These are phyloP conservation scores for Tylopilus intermedius DNA, from an alignment of 768 basidiomycete genomes.

Conservation along the genomic window DNA sequence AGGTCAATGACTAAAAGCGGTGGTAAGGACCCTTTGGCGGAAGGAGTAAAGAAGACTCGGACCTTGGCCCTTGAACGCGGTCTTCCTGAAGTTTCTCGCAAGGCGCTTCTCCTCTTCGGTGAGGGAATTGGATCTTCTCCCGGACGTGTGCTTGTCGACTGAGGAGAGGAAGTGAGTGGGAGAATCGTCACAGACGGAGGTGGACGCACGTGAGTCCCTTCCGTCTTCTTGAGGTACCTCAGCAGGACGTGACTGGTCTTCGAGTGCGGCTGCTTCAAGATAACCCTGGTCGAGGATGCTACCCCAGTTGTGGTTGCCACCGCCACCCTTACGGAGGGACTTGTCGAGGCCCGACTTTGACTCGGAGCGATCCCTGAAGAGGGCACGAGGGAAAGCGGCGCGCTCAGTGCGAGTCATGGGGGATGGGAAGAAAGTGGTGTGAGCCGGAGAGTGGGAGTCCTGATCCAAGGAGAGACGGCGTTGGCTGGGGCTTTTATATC, in stretches of 20 bases:
- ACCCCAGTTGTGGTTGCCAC: conserved; percentile 86
- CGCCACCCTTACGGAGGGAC: conserved; percentile 71
- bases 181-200: neutral
- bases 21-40: conserved; percentile 1
- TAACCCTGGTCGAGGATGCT: conserved; percentile 57
- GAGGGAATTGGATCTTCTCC: conserved; percentile 40
- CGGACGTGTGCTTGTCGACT: conserved; percentile 29
- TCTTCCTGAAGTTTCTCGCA: conserved; percentile 67
- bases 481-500: neutral
- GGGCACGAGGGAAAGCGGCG: conserved; percentile 63
- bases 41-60: neutral
- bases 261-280: conserved; percentile 52
- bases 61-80: conserved; percentile 62
- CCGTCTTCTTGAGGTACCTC: conserved; percentile 10
- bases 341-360: conserved; percentile 72
- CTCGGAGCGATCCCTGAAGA: conserved; percentile 73
- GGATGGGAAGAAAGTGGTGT: neutral
- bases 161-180: conserved; percentile 5
- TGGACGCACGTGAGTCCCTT: conserved; percentile 20
- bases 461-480: neutral
- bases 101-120: conserved; percentile 62
- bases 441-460: neutral
- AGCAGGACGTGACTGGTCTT: conserved; percentile 50
- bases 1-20: conserved; percentile 47
- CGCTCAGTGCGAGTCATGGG: conserved; percentile 79